Evolutionary conservation across 192 early-diverging fungal species (phyloP).

Genomic region (Coemansia sp.): DNA sequence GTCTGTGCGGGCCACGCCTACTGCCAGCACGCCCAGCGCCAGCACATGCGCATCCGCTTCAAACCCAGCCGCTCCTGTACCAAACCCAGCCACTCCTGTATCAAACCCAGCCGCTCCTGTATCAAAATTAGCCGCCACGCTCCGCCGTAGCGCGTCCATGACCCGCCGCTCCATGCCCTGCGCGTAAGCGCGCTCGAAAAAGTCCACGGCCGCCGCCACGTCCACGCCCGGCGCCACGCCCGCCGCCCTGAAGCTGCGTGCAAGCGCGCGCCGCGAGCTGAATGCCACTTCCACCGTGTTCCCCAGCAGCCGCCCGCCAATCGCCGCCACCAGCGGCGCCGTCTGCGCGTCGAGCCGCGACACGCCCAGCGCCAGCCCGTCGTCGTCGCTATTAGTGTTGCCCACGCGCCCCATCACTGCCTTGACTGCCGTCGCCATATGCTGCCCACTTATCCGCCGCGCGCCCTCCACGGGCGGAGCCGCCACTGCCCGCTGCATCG

Average conservation of each 20-base stretch:
- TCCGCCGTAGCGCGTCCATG: slow-evolving; percentile 1
- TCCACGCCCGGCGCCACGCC: slow-evolving; percentile 11
- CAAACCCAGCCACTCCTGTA: neutral
- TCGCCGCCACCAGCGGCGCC: slow-evolving; percentile 12
- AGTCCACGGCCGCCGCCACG: slow-evolving; percentile 14
- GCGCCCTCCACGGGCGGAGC: neutral
- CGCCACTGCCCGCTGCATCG: slow-evolving; percentile 11
- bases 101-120: neutral
- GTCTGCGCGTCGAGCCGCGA: slow-evolving; percentile 28
- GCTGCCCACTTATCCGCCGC: neutral
- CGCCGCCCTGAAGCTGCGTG: slow-evolving; percentile 19
- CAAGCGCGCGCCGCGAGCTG: slow-evolving; percentile 16
- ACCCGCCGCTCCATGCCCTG: neutral
- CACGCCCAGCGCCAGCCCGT: slow-evolving; percentile 19
- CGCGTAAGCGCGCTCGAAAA: slow-evolving; percentile 1
- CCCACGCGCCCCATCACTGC: neutral
- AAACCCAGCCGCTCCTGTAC: neutral
- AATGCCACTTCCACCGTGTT: slow-evolving; percentile 27
- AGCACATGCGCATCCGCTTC: slow-evolving; percentile 3
- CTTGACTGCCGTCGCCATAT: neutral
- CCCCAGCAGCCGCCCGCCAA: slow-evolving; percentile 21
- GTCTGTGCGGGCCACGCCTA: neutral
- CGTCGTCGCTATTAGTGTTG: neutral
- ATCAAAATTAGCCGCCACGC: slow-evolving; percentile 2
- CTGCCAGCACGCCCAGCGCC: slow-evolving; percentile 15